Evolutionary conservation across 2,329 filamentous ascomycete species (phyloP).

Genomic region (Metarhizium guizhouense): DNA sequence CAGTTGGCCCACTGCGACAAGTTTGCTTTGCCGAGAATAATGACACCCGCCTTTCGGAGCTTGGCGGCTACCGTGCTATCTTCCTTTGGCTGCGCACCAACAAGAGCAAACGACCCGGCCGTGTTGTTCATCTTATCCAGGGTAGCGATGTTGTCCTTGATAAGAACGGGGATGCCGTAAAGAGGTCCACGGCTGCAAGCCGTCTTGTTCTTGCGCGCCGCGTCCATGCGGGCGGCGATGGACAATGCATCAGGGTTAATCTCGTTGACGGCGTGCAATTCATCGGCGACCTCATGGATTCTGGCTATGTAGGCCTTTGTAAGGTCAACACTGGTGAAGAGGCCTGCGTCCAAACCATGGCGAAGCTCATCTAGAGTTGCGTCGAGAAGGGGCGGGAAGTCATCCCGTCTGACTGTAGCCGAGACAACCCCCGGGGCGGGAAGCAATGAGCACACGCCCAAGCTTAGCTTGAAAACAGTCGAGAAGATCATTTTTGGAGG

Average conservation of each 20-base stretch:
- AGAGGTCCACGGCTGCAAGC: conserved; percentile 31
- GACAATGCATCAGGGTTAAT: conserved; percentile 28
- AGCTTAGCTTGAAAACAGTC: background rate
- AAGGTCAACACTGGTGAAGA: conserved; percentile 29
- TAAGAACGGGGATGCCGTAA: conserved; percentile 55
- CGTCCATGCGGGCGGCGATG: conserved; percentile 28
- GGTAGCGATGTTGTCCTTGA: conserved; percentile 62
- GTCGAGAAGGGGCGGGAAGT: conserved; percentile 11
- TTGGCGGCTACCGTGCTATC: conserved; percentile 53
- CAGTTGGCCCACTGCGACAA: conserved; percentile 58
- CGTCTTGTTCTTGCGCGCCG: conserved; percentile 8
- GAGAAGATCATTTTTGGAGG: background rate
- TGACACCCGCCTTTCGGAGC: conserved; percentile 49
- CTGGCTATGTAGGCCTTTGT: conserved; percentile 20
- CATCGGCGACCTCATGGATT: conserved; percentile 16
- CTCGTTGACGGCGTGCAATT: conserved; percentile 23
- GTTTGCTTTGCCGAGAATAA: conserved; percentile 59
- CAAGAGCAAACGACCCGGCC: conserved; percentile 53
- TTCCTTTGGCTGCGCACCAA: conserved; percentile 43
- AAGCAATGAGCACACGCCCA: conserved; percentile 1
- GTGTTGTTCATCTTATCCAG: conserved; percentile 53
- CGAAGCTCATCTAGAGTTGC: conserved; percentile 14
- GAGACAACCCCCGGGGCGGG: background rate
- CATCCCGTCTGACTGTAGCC: background rate
- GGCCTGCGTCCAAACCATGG: conserved; percentile 8